Conservation (phyloP, 345 rosid genomes). For the Eucalyptus regnans region DNA sequence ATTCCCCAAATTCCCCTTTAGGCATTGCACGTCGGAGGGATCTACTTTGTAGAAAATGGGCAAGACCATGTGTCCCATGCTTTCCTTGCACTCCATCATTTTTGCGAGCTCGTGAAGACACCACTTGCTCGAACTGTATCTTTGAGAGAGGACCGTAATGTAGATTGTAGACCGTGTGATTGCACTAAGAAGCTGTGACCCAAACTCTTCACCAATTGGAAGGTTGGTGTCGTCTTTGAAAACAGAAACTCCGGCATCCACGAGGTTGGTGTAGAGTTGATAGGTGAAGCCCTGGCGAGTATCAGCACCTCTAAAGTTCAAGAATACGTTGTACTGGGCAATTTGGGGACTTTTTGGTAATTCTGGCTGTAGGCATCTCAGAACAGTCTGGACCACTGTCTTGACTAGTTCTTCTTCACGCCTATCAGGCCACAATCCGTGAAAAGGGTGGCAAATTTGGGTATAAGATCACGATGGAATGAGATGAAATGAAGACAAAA, state of each 20-base stretch:
- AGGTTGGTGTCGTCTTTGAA: not conserved
- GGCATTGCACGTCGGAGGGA: not conserved
- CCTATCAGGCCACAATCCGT: not conserved
- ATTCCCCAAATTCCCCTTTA: not conserved
- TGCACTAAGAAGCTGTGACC: not conserved
- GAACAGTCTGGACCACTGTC: not conserved
- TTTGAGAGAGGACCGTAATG: not conserved
- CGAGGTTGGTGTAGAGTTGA: not conserved
- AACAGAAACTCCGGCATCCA: not conserved
- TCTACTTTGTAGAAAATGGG: not conserved
- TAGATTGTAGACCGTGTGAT: not conserved
- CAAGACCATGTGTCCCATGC: not conserved
- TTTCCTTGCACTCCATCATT: not conserved
- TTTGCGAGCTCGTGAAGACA: not conserved
- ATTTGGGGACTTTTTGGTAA: not conserved
- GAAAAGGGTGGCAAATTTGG: not conserved
- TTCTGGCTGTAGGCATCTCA: not conserved
- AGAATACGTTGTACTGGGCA: not conserved
- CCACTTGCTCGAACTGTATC: not conserved
- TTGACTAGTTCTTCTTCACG: not conserved
- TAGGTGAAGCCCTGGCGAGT: not conserved
- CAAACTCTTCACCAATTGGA: not conserved
- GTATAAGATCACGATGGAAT: not conserved
- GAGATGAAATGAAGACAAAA: not conserved
- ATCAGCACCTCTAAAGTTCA: not conserved